Percentiles rank a stretch among this genome's conserved stretches.
Evolutionary conservation across 257 asterid genomes (phyloP).

Genomic region (Avicennia marina): DNA sequence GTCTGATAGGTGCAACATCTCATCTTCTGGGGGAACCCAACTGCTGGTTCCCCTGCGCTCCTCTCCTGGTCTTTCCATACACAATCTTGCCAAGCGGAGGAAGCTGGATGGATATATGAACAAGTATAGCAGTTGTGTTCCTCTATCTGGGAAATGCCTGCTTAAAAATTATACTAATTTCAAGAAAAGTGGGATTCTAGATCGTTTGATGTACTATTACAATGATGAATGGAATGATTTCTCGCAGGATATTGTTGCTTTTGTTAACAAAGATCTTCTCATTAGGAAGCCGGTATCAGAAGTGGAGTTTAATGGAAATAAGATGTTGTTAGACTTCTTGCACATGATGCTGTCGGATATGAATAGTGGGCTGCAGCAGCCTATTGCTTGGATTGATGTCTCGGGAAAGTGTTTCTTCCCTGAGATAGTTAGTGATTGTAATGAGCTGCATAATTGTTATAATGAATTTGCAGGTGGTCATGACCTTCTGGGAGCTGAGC

Average conservation of each 20-base stretch:
- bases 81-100: conserved; percentile 45
- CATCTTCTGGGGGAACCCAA: conserved; percentile 34
- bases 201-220: conserved; percentile 65
- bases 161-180: conserved; percentile 50
- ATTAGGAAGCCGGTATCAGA: conserved; percentile 54
- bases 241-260: conserved; percentile 46
- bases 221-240: conserved; percentile 76
- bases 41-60: conserved; percentile 35
- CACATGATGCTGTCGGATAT: conserved; percentile 67
- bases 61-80: conserved; percentile 26
- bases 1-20: conserved; percentile 28
- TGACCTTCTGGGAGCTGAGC: conserved; percentile 23
- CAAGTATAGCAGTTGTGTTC: conserved; percentile 19
- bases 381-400: conserved; percentile 91
- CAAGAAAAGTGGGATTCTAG: conserved; percentile 51
- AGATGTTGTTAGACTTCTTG: conserved; percentile 57
- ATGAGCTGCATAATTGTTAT: conserved; percentile 21
- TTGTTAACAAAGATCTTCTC: conserved; percentile 48
- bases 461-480: conserved; percentile 27
- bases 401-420: conserved; percentile 79
- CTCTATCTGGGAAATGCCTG: conserved; percentile 32
- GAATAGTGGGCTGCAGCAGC: conserved; percentile 50
- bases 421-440: conserved; percentile 39
- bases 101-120: conserved; percentile 37
- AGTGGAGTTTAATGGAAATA: conserved; percentile 44